These are phyloP conservation scores for Flaveria ramosissima DNA, from an alignment of 129 eudicot species.

Conservation along the genomic window DNA sequence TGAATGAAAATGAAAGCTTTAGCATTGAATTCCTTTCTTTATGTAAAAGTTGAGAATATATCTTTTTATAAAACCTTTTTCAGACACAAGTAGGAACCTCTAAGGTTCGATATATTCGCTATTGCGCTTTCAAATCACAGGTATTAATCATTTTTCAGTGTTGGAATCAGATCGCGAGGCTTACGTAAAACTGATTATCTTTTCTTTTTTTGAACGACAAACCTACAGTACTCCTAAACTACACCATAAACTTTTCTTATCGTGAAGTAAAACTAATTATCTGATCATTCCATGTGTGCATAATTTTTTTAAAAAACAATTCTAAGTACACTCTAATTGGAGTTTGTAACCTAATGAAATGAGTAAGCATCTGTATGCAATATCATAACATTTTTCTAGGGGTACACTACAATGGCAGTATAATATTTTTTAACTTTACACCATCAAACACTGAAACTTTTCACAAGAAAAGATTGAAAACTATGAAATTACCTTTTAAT, in stretches of 20 bases:
- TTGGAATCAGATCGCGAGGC: background rate
- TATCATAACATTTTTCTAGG: too few species aligned
- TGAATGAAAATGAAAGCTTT: slow-evolving; percentile 38
- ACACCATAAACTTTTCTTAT: too few species aligned
- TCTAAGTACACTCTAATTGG: background rate
- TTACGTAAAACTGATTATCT: too few species aligned
- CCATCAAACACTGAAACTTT: background rate
- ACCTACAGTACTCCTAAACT: too few species aligned
- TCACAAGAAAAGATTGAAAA: background rate
- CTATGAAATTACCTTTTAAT: background rate
- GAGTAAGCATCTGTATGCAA: too few species aligned
- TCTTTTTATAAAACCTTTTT: slow-evolving; percentile 30
- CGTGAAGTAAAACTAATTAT: too few species aligned
- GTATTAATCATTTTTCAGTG: background rate
- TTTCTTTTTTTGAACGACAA: too few species aligned
- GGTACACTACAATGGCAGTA: too few species aligned
- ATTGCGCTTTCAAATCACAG: background rate
- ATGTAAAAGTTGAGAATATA: slow-evolving; percentile 49
- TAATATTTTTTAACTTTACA: background rate
- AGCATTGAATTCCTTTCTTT: slow-evolving; percentile 46
- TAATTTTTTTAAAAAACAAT: background rate
- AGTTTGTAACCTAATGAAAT: too few species aligned
- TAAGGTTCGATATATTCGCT: slow-evolving; percentile 27
- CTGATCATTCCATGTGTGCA: background rate
- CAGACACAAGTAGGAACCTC: slow-evolving; percentile 30